Evolutionary conservation across 768 basidiomycete species (phyloP).

Genomic region (Tylopilus sp.): DNA sequence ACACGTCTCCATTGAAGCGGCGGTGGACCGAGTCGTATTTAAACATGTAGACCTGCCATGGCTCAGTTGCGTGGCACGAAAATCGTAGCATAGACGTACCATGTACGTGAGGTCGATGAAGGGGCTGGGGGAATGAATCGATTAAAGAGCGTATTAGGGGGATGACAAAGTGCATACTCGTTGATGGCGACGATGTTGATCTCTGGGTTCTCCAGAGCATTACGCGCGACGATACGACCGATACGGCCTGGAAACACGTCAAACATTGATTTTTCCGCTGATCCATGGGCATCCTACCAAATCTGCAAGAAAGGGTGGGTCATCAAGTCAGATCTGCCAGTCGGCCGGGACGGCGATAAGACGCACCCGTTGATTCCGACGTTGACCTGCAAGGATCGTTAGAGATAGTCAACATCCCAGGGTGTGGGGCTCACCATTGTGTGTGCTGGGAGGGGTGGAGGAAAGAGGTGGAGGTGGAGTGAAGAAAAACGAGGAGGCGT

Average conservation of each 20-base stretch:
- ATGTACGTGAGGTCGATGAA: conserved; percentile 98
- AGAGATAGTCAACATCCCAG: neutral
- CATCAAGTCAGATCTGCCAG: conserved; percentile 11
- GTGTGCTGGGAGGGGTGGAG: conserved; percentile 5
- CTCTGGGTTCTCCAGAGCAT: conserved; percentile 73
- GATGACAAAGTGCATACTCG: conserved; percentile 57
- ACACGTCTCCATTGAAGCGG: conserved; percentile 82
- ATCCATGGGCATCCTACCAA: conserved; percentile 52
- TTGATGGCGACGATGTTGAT: conserved; percentile 92
- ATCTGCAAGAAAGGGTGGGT: conserved; percentile 40
- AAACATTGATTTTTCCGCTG: neutral
- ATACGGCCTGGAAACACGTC: conserved; percentile 73
- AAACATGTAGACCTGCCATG: conserved; percentile 90
- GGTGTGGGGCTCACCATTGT: conserved; percentile 25
- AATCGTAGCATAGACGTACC: conserved; percentile 43
- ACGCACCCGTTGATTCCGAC: conserved; percentile 96
- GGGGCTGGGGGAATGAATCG: conserved; percentile 51
- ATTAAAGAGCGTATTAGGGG: neutral
- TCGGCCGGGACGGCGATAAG: conserved; percentile 1
- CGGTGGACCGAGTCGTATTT: conserved; percentile 95
- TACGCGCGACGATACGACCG: conserved; percentile 96
- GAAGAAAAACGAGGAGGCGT: conserved; percentile 2
- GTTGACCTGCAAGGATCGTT: conserved; percentile 49
- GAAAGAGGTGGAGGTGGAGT: neutral
- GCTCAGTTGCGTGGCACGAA: neutral